A percentile compares a stretch with the other conserved stretches of the same genome.
Evolutionary conservation across 768 basidiomycete genomes (phyloP).

Genomic region (Vishniacozyma victoriae): DNA sequence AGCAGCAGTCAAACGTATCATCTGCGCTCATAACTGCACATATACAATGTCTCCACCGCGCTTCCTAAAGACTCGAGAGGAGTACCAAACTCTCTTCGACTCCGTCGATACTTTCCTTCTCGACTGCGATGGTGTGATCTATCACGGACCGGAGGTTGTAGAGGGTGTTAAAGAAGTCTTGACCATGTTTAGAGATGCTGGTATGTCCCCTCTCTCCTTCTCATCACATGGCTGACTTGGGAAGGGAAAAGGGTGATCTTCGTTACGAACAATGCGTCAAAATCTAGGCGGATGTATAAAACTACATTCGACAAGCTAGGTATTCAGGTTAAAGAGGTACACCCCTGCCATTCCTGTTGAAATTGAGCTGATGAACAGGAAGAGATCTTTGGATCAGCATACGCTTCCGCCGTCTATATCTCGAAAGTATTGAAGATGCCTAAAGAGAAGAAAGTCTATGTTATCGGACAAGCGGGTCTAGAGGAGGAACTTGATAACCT

Average conservation of each 20-base stretch:
- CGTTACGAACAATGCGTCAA: slow-evolving; percentile 95
- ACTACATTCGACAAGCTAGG: slow-evolving; percentile 85
- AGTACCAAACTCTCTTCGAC: slow-evolving; percentile 51
- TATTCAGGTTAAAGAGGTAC: slow-evolving; percentile 72
- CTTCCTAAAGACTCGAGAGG: slow-evolving; percentile 32
- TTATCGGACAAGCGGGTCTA: slow-evolving; percentile 83
- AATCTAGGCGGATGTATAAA: slow-evolving; percentile 82
- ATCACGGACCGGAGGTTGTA: slow-evolving; percentile 74
- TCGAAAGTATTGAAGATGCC: slow-evolving; percentile 84
- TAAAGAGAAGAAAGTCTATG: slow-evolving; percentile 88
- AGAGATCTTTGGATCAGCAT: slow-evolving; percentile 94
- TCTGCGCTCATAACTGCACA: too few species aligned
- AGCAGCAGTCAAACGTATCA: too few species aligned
- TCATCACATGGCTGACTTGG: neutral
- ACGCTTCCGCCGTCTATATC: slow-evolving; percentile 73
- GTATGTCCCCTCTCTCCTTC: slow-evolving; percentile 51
- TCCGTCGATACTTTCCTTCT: slow-evolving; percentile 91
- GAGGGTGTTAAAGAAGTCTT: slow-evolving; percentile 74
- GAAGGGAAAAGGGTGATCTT: slow-evolving; percentile 79
- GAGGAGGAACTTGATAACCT: slow-evolving; percentile 90
- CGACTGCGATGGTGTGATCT: slow-evolving; percentile 93
- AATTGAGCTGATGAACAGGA: slow-evolving; percentile 57
- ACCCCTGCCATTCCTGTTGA: neutral
- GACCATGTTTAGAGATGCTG: slow-evolving; percentile 61
- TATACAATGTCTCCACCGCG: too few species aligned